Conservation (phyloP, 139 green algal species). For the Chlorella sp. region DNA sequence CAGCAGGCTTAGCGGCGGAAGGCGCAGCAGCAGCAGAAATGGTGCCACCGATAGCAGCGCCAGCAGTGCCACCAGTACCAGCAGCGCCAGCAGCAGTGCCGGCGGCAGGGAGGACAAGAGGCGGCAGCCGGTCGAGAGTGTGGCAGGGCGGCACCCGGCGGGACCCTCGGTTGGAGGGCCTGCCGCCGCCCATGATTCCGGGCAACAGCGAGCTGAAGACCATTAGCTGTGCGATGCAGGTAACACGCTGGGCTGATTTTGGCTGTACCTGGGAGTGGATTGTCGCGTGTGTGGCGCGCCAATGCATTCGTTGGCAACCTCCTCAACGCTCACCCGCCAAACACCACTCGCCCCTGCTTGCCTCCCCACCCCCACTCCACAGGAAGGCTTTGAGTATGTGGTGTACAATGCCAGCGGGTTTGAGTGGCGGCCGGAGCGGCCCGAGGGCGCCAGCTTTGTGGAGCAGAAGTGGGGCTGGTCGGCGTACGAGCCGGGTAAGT, state of each 20-base stretch:
- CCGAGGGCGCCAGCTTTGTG: not conserved
- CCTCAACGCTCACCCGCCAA: too few relatives aligned
- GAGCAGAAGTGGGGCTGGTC: slow-evolving; percentile 6
- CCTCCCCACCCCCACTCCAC: not conserved
- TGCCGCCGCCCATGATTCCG: not conserved
- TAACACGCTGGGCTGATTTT: not conserved
- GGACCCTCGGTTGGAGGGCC: not conserved
- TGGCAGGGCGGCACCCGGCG: not conserved
- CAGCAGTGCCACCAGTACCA: not conserved
- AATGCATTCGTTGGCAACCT: too few relatives aligned
- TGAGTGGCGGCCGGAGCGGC: not conserved
- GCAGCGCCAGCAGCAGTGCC: not conserved
- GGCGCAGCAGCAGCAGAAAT: not conserved
- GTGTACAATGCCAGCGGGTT: not conserved
- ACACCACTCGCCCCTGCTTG: too few relatives aligned
- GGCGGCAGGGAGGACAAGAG: not conserved
- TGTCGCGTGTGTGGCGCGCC: too few relatives aligned
- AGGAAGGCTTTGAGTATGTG: not conserved
- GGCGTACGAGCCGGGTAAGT: not conserved
- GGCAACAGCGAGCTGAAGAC: not conserved
- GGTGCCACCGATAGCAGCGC: not conserved
- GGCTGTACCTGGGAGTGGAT: too few relatives aligned
- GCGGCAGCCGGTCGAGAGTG: too few relatives aligned
- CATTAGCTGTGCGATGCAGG: not conserved
- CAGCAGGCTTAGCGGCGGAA: not conserved